Evolutionary conservation across 164 flowering plant genomes (phyloP), one percentile per base, ranked within the genome.

Genomic region (Dillenia turbinata): DNA sequence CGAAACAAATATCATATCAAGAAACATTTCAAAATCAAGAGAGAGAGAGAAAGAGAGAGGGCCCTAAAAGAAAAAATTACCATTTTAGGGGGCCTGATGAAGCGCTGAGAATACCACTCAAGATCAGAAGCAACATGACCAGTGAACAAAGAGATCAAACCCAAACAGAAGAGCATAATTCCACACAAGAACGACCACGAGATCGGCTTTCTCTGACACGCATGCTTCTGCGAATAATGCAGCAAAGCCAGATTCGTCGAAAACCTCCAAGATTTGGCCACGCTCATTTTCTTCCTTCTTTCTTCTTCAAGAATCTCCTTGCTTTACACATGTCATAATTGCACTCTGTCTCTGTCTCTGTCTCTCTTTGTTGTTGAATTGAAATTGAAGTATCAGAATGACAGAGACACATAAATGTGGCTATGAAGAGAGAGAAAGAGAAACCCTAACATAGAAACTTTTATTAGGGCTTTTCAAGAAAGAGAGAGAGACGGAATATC

Each of bases 121-220:
- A 89, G 83, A 76, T 91, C 79, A 63, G 95, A 83, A 1, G 81
- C 96, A 44, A 89, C 76, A 62, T 89, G 88, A 5, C 97, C 96
- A 11, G 85, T 86, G 68, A 87, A 81, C 43, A 94, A 69, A 12
- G 99, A 94, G 60, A 91, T 79, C 68, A 94, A 69, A 24, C 97
- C 96, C 57, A 94, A 52, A 12, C 69, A 81, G 54, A 91, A 94
- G 2, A 94, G 84, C 89, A 89, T 70, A 47, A 75, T 47, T 3
- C 96, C 99, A 54, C 95, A 89, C 1, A 89, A 54, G 44, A 74
- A 46, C 16, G 94, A 62, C 81, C 88, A 71, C 10, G 88, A 78
- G 14, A 79, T 56, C 62, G 66, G 59, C 65, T 69, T 81, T 67
- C 66, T 70, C 66, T 63, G 81, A 49, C 66, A 49, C 57, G 48